These are phyloP conservation scores for Neurospora hispaniola DNA, from an alignment of 495 filamentous ascomycete species.

Conservation along the genomic window DNA sequence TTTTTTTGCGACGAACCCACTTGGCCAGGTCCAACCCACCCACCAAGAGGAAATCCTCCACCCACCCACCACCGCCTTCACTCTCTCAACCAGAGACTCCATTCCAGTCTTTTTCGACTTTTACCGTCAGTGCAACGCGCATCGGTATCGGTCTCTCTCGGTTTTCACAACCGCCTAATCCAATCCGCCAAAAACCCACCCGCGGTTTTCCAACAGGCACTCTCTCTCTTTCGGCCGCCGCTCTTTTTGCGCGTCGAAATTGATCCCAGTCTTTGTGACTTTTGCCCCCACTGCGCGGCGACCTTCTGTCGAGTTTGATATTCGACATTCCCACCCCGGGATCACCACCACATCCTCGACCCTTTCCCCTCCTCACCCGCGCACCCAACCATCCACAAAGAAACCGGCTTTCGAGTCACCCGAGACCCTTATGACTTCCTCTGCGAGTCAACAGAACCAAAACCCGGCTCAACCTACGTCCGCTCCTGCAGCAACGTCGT, in stretches of 20 bases:
- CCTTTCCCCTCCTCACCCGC: conserved; percentile 4
- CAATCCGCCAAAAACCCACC: conserved; percentile 3
- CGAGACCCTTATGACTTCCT: conserved; percentile 39
- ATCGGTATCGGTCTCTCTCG: background rate
- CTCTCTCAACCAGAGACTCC: conserved; percentile 20
- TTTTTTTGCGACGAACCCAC: conserved; percentile 18
- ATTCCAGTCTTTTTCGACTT: conserved; percentile 1
- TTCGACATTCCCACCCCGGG: conserved; percentile 15
- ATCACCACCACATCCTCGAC: conserved; percentile 5
- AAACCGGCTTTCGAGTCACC: conserved; percentile 27
- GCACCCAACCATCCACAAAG: conserved; percentile 8
- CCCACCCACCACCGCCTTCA: conserved; percentile 3
- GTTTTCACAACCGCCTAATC: conserved; percentile 10
- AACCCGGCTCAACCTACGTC: conserved; percentile 50
- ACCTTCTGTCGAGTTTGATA: conserved; percentile 22
- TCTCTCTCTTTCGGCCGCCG: conserved; percentile 15
- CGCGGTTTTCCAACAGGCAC: conserved; percentile 7
- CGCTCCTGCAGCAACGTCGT: conserved; percentile 52
- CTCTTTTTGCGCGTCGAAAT: background rate
- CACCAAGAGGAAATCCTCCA: conserved; percentile 1
- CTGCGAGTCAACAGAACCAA: conserved; percentile 38
- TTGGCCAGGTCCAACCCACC: conserved; percentile 1
- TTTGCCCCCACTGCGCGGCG: conserved; percentile 5
- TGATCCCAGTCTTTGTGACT: background rate
- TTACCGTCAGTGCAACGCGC: conserved; percentile 1